phyloP scores from a whole-genome alignment of 345 rosid genomes.

The Sisymbrium altissimum region DNA sequence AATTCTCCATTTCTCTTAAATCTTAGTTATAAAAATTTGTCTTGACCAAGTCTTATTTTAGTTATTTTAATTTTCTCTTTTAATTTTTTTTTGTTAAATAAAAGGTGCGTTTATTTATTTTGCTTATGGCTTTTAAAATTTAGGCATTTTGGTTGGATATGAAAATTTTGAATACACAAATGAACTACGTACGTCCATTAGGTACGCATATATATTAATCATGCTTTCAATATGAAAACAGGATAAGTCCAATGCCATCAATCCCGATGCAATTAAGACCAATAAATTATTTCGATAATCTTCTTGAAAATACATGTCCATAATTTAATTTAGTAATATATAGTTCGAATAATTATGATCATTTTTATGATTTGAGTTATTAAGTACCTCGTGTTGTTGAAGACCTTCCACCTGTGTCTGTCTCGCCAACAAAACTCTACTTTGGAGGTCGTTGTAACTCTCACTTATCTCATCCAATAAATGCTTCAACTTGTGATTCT shows the following conservation, averaged over 20 bases:
- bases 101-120: background rate
- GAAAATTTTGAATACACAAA: background rate
- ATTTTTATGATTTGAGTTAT: background rate
- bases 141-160: background rate
- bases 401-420: constrained; percentile 46
- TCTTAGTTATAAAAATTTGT: background rate
- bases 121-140: background rate
- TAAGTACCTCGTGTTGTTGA: constrained; percentile 40
- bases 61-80: background rate
- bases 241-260: background rate
- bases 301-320: background rate
- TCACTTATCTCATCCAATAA: constrained; percentile 58
- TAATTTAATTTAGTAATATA: background rate
- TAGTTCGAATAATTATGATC: background rate
- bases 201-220: background rate
- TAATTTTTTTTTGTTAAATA: background rate
- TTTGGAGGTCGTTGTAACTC: constrained; percentile 56
- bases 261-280: background rate
- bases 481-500: constrained; percentile 61
- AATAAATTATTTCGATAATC: background rate
- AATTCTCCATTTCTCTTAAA: background rate
- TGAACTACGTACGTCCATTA: background rate
- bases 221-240: background rate
- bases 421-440: constrained; percentile 56
- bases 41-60: background rate